Base-by-base conservation (phyloP, 2,329 filamentous ascomycete genomes). In the Camptophora hylomeconis region DNA sequence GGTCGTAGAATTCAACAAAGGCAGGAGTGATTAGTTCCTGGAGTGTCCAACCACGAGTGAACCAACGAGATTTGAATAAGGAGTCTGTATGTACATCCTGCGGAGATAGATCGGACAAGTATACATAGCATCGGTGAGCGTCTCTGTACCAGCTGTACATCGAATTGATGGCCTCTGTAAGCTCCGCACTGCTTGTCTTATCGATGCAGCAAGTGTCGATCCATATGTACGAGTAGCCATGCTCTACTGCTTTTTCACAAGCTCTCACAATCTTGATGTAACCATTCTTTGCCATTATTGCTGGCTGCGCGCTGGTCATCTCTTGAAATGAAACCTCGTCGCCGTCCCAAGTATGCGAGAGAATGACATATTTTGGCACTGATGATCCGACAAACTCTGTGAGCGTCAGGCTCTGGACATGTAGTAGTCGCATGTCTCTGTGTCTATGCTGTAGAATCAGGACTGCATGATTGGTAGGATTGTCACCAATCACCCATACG, bases 301-400 rank as follows among this genome's bases (percentile, higher is more conserved):
- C n/a, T n/a, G n/a, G n/a, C 5, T 19, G 8, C 3, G 14, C 3
- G 4, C 17, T 26, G n/a, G 17, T 26, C 8, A 31, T 23, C 22
- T 31, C 29, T 15, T 26, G 29, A n/a, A 25, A 21, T 10, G 29
- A 26, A 7, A 31, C 29, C 15, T 31, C 46, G 4, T 44, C 41
- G 12, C 33, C 35, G 5, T 34, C 39, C 50, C 49, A 53, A 30
- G 41, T 46, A 36, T 55, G 51, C 15, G 48, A 53, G 5, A 54
- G 45, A 24, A 53, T 52, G 5, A 45, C 50, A 36, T 52, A 46
- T 8, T 23, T n/a, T n/a, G 32, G 32, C 6, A 26, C 17, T 21
- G n/a, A n/a, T n/a, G n/a, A n/a, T n/a, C n/a, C n/a, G n/a, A n/a
- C n/a, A n/a, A n/a, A n/a, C n/a, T n/a, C n/a, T n/a, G n/a, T n/a